These are phyloP conservation scores for Castanospermum australe DNA, from an alignment of 306 rosid genomes.

Conservation along the genomic window DNA sequence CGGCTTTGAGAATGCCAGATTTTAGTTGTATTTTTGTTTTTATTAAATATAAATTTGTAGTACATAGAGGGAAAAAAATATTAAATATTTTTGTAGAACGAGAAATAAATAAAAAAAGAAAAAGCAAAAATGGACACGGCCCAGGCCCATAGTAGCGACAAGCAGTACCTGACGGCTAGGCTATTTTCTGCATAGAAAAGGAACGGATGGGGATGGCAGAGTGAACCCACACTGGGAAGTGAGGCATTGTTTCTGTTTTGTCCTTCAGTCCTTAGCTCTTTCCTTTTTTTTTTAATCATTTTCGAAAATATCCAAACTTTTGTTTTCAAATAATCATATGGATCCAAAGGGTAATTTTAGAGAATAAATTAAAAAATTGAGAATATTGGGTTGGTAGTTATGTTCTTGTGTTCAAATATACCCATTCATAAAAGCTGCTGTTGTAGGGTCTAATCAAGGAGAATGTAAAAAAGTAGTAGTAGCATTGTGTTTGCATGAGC, in stretches of 20 bases:
- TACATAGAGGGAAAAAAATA: conserved; percentile 35
- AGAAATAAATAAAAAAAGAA: not conserved
- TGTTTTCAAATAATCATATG: conserved; percentile 7
- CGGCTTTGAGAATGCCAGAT: conserved; percentile 98
- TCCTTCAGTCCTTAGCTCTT: conserved; percentile 2
- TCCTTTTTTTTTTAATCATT: not conserved
- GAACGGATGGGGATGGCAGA: conserved; percentile 31
- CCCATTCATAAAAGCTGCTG: conserved; percentile 3
- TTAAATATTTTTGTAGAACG: no score
- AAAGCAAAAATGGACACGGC: conserved; percentile 10
- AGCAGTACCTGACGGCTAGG: conserved; percentile 54
- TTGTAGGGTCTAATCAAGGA: conserved; percentile 37
- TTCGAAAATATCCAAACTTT: conserved; percentile 27
- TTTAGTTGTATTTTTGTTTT: conserved; percentile 45
- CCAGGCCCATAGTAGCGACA: conserved; percentile 59
- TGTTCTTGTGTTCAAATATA: not conserved
- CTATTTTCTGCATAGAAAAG: conserved; percentile 59
- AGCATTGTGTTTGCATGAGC: conserved; percentile 31
- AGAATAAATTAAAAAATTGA: not conserved
- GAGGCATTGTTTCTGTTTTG: conserved; percentile 35
- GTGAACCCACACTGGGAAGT: conserved; percentile 38
- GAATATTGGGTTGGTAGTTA: not conserved
- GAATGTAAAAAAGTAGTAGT: not conserved
- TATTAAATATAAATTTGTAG: conserved; percentile 32
- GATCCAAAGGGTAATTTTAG: not conserved